Base-by-base conservation (phyloP, 2,329 filamentous ascomycete species). In the Aspergillus udagawae region DNA sequence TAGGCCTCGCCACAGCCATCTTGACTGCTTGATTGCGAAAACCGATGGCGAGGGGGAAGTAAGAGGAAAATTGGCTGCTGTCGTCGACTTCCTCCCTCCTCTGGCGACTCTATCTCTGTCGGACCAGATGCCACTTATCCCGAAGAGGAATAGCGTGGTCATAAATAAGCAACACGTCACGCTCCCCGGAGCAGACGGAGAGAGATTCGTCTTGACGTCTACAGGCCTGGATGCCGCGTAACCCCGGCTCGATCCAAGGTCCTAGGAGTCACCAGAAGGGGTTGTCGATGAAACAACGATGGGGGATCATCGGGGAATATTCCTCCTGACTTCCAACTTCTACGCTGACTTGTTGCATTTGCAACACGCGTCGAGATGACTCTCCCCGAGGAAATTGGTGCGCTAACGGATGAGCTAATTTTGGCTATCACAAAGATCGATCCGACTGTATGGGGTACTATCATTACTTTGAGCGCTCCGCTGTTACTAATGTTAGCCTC, bases 1-100 rank as follows among this genome's bases (percentile, higher is more conserved):
- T 88, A 57, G 91, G 90, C 79, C 88, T 87, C 70, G 91, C 90
- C 72, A 96, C 81, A 69, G 89, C 90, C 92, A 96, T 96, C 57
- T 61, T 71, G 66, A 60, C 65, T 60, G 63, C 60, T 62, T 59
- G 57, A 61, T 57, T 56, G 60, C 44, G 57, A 51, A 61, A 59
- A 55, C 48, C 49, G 55, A 54, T 32, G 44, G 44, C 38, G 44
- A 52, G 47, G 27, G 10, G 49, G 23, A 28, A 54, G 44, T 42
- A 48, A 56, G 49, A 54, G 61, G 60, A 55, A 42, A 47, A 21
- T 47, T 23, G 44, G 23, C 44, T 25, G 20, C 23, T 14, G 21
- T 45, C 21, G n/a, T 45, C 44, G 10, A 47, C 44, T 47, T 23
- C 8, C 21, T 20, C n/a, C n/a, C n/a, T 21, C 23, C 44, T 27